Percentiles rank a stretch among this genome's conserved stretches.
These are phyloP conservation scores for Hygrophoropsis aurantiaca DNA, from an alignment of 768 basidiomycete species.

Conservation along the genomic window DNA sequence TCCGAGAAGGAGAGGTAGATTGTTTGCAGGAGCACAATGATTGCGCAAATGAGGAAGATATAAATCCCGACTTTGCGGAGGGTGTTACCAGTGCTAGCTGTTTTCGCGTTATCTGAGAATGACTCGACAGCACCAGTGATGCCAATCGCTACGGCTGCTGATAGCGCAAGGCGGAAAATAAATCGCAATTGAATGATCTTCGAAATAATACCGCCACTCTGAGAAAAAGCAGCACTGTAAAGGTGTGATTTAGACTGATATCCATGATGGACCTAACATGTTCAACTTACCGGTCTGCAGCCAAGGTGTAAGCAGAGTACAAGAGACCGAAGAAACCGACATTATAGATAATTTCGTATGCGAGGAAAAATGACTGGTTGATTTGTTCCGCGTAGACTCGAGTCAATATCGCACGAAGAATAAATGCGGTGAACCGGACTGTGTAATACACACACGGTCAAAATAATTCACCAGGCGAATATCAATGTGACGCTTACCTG, in stretches of 20 bases:
- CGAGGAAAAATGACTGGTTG: slow-evolving; percentile 26
- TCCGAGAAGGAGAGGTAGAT: slow-evolving; percentile 18
- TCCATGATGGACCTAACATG: background rate
- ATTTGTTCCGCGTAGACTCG: slow-evolving; percentile 21
- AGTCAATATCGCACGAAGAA: slow-evolving; percentile 25
- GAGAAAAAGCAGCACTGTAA: no score
- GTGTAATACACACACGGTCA: no score
- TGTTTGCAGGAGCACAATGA: slow-evolving; percentile 19
- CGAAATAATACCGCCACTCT: background rate
- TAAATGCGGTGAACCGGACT: slow-evolving; percentile 31
- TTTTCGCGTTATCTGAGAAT: background rate
- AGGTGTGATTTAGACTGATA: background rate
- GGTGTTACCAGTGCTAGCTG: slow-evolving; percentile 16
- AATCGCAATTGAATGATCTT: background rate
- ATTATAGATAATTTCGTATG: slow-evolving; percentile 25
- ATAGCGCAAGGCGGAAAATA: slow-evolving; percentile 17
- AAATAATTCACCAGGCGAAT: background rate
- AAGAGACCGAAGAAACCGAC: slow-evolving; percentile 35
- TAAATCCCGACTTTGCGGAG: slow-evolving; percentile 26
- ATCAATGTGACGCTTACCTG: slow-evolving; percentile 19
- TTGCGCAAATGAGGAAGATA: slow-evolving; percentile 28
- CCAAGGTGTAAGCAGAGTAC: slow-evolving; percentile 32
- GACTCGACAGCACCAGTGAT: slow-evolving; percentile 15
- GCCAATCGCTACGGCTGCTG: slow-evolving; percentile 11
- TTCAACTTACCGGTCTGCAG: slow-evolving; percentile 29